Evolutionary conservation across 768 basidiomycete species (phyloP), one percentile per base, ranked within the genome.

Genomic region (Podaxis sp.): DNA sequence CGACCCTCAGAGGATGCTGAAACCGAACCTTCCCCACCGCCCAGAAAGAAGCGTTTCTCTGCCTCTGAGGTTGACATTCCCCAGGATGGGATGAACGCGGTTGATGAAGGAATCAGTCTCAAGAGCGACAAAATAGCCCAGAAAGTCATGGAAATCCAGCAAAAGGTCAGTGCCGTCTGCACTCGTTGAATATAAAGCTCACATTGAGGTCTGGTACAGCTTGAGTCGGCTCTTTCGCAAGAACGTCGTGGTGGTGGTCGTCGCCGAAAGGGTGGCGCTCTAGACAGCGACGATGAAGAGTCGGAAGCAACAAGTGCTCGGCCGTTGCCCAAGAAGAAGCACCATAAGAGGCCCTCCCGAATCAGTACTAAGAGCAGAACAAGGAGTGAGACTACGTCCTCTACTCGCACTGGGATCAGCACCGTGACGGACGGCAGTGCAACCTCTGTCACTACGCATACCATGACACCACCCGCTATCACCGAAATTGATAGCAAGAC

Each of bases 131-230:
- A 85, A 70, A 95, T 97, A 60, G 89, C 92, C 26, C 86, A 91
- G 72, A 93, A 95, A 74, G 91, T 97, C 52, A 70, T 90, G 53
- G 87, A 90, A 74, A 96, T 97, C 63, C 94, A 96, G 76, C 87
- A 91, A 66, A 96, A 96, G 86, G 95, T 94, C 49, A 59, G 79
- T 73, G 44, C n/a, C 54, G 57, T 51, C 22, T 58, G 59, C 38
- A 46, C 48, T 40, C 19, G 55, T 39, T 42, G 39, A 33, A 68
- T 66, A 38, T 63, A 55, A 65, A 48, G 52, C 61, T 28, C 40
- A 51, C 49, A 63, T 40, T 17, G 65, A 4, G n/a, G 7, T 7
- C 19, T 22, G 6, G 3, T 26, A 26, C 55, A 95, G 93, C 79
- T 95, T 60, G 93, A 94, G 72, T 82, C 79, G 40, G 93, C 93